Evolutionary conservation across 148 eudicot species (phyloP).

Genomic region (Hydrangea macrophylla): DNA sequence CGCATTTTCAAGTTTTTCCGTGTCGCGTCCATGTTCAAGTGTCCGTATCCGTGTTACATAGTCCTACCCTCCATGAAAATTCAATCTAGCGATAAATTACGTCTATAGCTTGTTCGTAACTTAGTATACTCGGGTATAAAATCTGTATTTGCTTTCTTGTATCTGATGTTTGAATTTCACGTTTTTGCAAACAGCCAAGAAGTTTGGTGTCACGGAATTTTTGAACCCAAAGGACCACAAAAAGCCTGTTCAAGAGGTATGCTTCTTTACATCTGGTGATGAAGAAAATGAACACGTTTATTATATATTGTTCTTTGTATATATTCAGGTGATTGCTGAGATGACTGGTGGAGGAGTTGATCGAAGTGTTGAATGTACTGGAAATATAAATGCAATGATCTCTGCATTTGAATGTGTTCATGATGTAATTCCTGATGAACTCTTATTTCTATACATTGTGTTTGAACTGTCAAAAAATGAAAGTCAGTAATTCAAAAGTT

Average conservation of each 20-base stretch:
- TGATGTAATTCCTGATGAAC: slow-evolving; percentile 30
- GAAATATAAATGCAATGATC: slow-evolving; percentile 59
- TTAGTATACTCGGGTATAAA: too few relatives aligned
- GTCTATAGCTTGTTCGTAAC: too few relatives aligned
- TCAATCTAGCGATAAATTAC: too few relatives aligned
- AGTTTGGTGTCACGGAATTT: slow-evolving; percentile 50
- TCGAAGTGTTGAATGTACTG: slow-evolving; percentile 54
- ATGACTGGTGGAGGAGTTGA: slow-evolving; percentile 62
- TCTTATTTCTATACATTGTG: background rate
- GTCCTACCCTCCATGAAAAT: too few relatives aligned
- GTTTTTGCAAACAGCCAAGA: slow-evolving; percentile 36
- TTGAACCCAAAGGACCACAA: slow-evolving; percentile 48
- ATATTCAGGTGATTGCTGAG: slow-evolving; percentile 41
- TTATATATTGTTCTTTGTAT: background rate
- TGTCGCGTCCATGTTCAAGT: too few relatives aligned
- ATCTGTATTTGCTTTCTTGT: background rate
- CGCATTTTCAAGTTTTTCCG: too few relatives aligned
- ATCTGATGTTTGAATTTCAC: background rate
- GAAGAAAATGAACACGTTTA: background rate
- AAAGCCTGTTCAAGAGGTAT: slow-evolving; percentile 46
- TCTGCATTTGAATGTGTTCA: slow-evolving; percentile 61
- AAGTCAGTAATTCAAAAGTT: background rate
- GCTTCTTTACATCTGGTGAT: background rate
- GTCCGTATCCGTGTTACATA: too few relatives aligned
- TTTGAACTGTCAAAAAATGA: too few relatives aligned